Base-by-base conservation (phyloP, 2,329 filamentous ascomycete species). In the Coniochaeta prunicola region DNA sequence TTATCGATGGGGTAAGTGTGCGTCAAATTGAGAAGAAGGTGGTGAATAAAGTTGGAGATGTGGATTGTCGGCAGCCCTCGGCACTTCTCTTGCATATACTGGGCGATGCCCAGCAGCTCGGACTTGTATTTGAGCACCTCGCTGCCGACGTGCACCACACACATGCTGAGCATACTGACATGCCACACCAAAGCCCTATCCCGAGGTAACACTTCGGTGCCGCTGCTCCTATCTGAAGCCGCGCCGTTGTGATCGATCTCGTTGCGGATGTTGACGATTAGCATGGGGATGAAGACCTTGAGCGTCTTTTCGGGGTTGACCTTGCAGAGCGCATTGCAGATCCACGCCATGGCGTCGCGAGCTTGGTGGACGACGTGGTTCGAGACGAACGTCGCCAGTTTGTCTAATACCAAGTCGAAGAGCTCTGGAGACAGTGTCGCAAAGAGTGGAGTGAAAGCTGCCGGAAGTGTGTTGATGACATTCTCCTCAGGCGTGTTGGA, bases 231-330 rank as follows among this genome's bases (percentile, higher is more conserved):
- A 59, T 96, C 96, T 1, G 93, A 97, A 1, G 93, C 96, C 21
- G 94, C 94, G 56, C 93, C 91, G 70, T 97, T 99, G 72, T 93
- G 91, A 68, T 96, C 92, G 64, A 99, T 99, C 73, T 99, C 94
- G 61, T 91, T 96, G 62, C 92, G 90, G 64, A 99, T 99, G 59
- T 91, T 92, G 70, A 90, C 83, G 56, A 96, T 89, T 57, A 97
- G 80, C 77, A 96, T 91, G 1, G 94, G 94, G 33, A 99, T 82
- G 58, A 99, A 89, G 15, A 91, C 85, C 70, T 92, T 94, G 56
- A 99, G 79, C 0, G 94, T 92, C 76, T 97, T 97, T 70, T 93
- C 87, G 0, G 96, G 92, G 66, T 96, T 91, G 65, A 96, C 91
- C 74, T 97, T 97, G 80, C 94, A 96, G 26, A 99, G 80, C 0